phyloP scores from a whole-genome alignment of 495 filamentous ascomycete genomes.

The Aspergillus bridgeri region DNA sequence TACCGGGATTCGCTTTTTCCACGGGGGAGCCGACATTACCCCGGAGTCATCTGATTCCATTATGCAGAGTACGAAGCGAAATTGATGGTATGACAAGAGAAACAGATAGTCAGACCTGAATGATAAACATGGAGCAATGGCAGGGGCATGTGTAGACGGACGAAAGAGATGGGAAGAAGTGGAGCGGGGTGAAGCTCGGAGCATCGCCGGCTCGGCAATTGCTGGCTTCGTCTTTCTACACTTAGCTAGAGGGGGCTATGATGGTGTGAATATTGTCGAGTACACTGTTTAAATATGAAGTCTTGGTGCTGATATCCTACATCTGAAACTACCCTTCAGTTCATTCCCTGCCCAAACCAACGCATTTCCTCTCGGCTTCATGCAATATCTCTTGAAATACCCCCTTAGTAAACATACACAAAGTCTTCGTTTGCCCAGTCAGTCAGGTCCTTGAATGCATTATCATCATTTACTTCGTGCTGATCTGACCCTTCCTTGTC shows the following conservation, averaged over 20 bases:
- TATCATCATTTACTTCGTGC: conserved; percentile 46
- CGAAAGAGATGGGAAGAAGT: neutral
- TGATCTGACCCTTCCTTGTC: conserved; percentile 38
- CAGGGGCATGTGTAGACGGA: neutral
- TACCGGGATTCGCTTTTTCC: conserved; percentile 43
- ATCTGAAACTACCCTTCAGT: neutral
- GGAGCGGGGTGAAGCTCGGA: neutral
- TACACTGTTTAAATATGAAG: neutral
- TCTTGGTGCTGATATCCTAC: neutral
- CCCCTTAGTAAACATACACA: conserved; percentile 52
- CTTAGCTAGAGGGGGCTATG: too few relatives aligned
- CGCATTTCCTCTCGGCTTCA: neutral
- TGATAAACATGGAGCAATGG: too few relatives aligned
- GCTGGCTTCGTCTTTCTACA: neutral
- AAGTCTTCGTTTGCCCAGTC: conserved; percentile 57
- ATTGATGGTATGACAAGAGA: neutral
- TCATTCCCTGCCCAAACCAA: neutral
- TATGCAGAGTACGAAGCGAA: too few relatives aligned
- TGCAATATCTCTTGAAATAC: neutral
- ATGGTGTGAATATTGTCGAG: too few relatives aligned
- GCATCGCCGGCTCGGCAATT: neutral
- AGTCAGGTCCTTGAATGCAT: conserved; percentile 50
- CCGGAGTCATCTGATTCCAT: conserved; percentile 30
- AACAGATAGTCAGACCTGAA: too few relatives aligned
- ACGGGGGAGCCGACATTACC: conserved; percentile 24